These are phyloP conservation scores for Flueggea neowawraea DNA, from an alignment of 441 rosid genomes.

Conservation along the genomic window DNA sequence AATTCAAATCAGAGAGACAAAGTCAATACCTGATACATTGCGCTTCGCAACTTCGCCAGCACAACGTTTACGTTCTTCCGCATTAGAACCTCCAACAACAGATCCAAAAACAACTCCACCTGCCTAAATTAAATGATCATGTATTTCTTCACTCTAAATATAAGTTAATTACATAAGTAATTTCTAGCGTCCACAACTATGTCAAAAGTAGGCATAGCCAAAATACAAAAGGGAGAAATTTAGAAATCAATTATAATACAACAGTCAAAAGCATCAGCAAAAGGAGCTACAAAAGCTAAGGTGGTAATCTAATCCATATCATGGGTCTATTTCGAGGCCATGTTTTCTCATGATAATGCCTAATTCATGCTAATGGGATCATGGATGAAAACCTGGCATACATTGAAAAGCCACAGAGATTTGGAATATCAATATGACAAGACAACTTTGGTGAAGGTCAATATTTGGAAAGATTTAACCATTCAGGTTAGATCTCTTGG, in stretches of 20 bases:
- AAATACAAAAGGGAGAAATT: no score
- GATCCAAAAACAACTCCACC: slow-evolving; percentile 60
- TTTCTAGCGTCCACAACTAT: no score
- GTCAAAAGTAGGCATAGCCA: no score
- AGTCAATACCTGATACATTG: slow-evolving; percentile 45
- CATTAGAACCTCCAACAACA: slow-evolving; percentile 61
- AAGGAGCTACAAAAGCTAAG: no score
- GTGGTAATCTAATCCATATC: no score
- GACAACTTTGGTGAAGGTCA: no score
- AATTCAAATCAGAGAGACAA: background rate
- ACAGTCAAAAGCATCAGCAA: no score
- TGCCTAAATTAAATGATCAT: slow-evolving; percentile 20
- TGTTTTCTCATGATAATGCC: background rate
- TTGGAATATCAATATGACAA: no score
- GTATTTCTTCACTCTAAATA: background rate
- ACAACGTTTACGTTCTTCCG: slow-evolving; percentile 50
- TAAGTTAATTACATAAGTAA: background rate
- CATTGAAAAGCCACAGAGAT: background rate
- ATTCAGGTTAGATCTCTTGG: no score
- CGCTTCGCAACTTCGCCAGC: slow-evolving; percentile 47
- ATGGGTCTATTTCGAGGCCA: background rate
- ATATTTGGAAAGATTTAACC: no score
- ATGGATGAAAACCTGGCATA: background rate
- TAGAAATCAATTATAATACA: no score
- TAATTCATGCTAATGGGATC: background rate